Evolutionary conservation across 208 protist genomes (phyloP).

Genomic region (Trypanosomatidae sp.): DNA sequence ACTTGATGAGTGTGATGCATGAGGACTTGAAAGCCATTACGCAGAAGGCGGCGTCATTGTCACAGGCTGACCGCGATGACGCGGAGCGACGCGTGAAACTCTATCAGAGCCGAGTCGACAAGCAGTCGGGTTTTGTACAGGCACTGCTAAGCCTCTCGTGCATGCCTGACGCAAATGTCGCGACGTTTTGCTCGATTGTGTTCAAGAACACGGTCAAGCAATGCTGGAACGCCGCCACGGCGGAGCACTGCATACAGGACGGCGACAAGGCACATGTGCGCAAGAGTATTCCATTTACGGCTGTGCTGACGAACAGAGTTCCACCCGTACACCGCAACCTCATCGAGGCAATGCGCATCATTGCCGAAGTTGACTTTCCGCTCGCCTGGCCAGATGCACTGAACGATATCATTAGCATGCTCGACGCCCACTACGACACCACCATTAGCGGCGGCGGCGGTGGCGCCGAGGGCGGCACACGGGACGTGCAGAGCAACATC

Average conservation of each 20-base stretch:
- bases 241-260: conserved; percentile 72
- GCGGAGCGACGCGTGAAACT: conserved; percentile 44
- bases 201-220: conserved; percentile 82
- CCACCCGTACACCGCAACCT: conserved; percentile 69
- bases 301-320: conserved; percentile 36
- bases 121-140: conserved; percentile 56
- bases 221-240: conserved; percentile 53
- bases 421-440: conserved; percentile 4
- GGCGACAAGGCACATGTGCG: conserved; percentile 52
- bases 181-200: conserved; percentile 58
- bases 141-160: conserved; percentile 36
- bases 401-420: conserved; percentile 32
- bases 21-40: too few relatives aligned
- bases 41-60: too few relatives aligned
- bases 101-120: conserved; percentile 48
- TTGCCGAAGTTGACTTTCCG: conserved; percentile 89
- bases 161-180: conserved; percentile 8
- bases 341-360: conserved; percentile 80
- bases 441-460: background rate
- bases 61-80: conserved; percentile 20
- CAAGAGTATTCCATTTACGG: conserved; percentile 24
- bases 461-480: background rate
- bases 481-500: background rate
- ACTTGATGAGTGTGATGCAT: too few relatives aligned
- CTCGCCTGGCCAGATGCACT: conserved; percentile 75